Evolutionary conservation across 2,329 filamentous ascomycete genomes (phyloP), one percentile per base, ranked within the genome.

Genomic region (Aspergillus ibericus): DNA sequence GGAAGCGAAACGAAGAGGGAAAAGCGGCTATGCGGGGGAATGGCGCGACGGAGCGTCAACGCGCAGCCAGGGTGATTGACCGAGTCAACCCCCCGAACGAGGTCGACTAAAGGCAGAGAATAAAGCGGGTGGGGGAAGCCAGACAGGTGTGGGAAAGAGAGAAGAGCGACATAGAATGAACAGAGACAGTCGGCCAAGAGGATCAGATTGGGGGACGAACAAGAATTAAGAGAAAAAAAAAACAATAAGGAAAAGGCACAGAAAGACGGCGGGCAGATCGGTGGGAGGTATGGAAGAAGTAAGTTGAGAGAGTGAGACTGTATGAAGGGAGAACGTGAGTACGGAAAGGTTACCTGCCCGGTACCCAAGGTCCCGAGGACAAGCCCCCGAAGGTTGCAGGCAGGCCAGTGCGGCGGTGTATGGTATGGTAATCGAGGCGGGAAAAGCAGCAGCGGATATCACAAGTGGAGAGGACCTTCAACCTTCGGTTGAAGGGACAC

Each of bases 41-140:
- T 49, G 59, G 65, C 65, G 65, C 65, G 63, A 67, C 62, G 55
- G 55, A 62, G 50, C 52, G 59, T 65, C 59, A 66, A 67, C 65
- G 63, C 65, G 65, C 65, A 62, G 50, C 59, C 61, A 63, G 60
- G 62, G 62, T 68, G 70, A 71, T 72, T 70, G 68, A 62, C 65
- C 36, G 42, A 59, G 61, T 64, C 57, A 58, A 64, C 51, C 58
- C 61, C 59, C 56, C 52, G 55, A 59, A 47, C 54, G 59, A 63
- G 60, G 56, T 57, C 56, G 62, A 58, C 55, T 55, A 36, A 47
- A 48, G 50, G n/a, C 25, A 53, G 15, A 22, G 46, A 36, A 34
- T 36, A 54, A 34, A 25, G 40, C 34, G 49, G 44, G 38, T 36
- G 27, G 44, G 36, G 25, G 25, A 20, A 47, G 9, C 25, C 29